A percentile compares a stretch with the other conserved stretches of the same genome.
Evolutionary conservation across 176 grass and related monocot genomes (phyloP).

Genomic region (Musa beccarii): DNA sequence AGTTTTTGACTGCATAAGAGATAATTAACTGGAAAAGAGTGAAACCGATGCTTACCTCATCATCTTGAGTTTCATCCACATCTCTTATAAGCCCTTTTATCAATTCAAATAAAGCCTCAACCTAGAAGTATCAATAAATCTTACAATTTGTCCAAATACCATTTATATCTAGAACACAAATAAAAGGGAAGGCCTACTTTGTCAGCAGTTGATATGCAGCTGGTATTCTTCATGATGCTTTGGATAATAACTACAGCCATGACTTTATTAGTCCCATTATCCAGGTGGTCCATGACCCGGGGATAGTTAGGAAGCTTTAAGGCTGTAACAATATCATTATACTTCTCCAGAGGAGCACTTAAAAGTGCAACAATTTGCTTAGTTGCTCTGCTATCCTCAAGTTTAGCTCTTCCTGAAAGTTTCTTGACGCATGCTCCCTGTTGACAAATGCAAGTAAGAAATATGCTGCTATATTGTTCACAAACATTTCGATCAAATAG

Average conservation of each 20-base stretch:
- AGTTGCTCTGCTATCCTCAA: conserved; percentile 87
- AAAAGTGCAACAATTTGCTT: conserved; percentile 99
- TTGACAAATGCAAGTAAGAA: conserved; percentile 24
- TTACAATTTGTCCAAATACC: not conserved
- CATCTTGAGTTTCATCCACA: conserved; percentile 73
- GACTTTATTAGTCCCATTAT: conserved; percentile 94
- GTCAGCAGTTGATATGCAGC: conserved; percentile 82
- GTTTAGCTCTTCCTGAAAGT: conserved; percentile 85
- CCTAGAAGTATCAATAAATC: conserved; percentile 40
- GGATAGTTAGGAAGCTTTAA: conserved; percentile 98
- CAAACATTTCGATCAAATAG: not conserved
- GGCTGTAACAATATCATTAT: conserved; percentile 92
- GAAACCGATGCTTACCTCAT: conserved; percentile 44
- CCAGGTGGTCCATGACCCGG: conserved; percentile 93
- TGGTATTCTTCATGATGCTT: conserved; percentile 98
- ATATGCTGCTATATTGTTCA: not conserved
- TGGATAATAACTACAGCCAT: conserved; percentile 97
- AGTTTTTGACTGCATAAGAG: not conserved
- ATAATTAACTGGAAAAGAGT: conserved; percentile 2
- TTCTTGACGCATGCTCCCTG: conserved; percentile 98
- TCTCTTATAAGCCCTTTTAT: conserved; percentile 97
- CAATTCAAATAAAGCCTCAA: conserved; percentile 82
- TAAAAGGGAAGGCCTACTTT: conserved; percentile 51
- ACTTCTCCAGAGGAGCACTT: conserved; percentile 95
- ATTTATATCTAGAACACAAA: conserved; percentile 9